Evolutionary conservation across 345 rosid species (phyloP), one percentile per base, ranked within the genome.

Genomic region (sweet orange (Citrus sinensis)): DNA sequence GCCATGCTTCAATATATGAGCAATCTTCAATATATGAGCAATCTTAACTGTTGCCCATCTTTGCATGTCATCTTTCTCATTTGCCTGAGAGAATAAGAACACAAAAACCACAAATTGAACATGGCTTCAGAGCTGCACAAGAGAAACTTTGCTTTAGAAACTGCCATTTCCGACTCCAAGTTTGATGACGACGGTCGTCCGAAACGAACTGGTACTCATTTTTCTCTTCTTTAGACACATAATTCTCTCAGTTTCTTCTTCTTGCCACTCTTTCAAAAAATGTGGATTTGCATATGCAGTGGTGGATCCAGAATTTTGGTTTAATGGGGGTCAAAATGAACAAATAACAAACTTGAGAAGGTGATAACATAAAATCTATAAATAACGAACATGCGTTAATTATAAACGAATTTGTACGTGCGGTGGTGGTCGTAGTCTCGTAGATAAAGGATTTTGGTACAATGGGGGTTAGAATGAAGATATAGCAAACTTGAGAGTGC

Each of bases 171-270:
- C 39, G 32, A 65, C 79, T 86, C 89, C 78, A 82, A 87, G 75
- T 76, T 88, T n/a, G 96, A 93, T 34, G 96, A 93, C 6, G 96
- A 93, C 67, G 94, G 98, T 65, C 88, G 90, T 49, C 49, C 62
- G 30, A 92, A 90, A 80, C 84, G 96, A 87, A 88, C 90, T 8
- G 94, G 96, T 93, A 82, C 19, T 32, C 46, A 16, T 11, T 1
- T 54, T 51, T 70, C 32, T 6, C 20, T 16, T 49, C 16, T 27
- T 70, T 6, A 27, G 9, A 20, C 24, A 6, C 55, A 13, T 27
- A 56, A 54, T 30, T 64, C 58, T 46, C 37, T 27, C 7, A 34
- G 35, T 24, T 46, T 14, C 60, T 69, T 24, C 58, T 70, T 70
- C 73, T 39, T 37, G 3, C 19, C 4, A 46, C 10, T 3, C 51